These are phyloP conservation scores for Diospyros kaki DNA, from an alignment of 148 eudicot genomes.

Conservation along the genomic window DNA sequence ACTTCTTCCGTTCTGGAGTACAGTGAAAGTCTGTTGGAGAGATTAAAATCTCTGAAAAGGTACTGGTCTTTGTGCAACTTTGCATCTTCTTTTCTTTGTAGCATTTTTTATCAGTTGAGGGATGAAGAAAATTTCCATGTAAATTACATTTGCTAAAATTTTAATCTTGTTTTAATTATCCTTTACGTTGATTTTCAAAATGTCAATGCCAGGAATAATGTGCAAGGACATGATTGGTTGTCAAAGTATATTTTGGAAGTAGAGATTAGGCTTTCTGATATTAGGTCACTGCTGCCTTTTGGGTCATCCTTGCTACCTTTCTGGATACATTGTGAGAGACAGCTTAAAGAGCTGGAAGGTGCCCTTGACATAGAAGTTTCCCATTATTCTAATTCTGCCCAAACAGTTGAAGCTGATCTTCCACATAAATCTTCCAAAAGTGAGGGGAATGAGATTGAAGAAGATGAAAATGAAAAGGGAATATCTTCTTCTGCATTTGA, in stretches of 20 bases:
- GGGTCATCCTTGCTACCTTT: slow-evolving; percentile 73
- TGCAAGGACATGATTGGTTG: slow-evolving; percentile 35
- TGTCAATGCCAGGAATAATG: slow-evolving; percentile 37
- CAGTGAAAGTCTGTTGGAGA: slow-evolving; percentile 65
- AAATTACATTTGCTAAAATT: neutral
- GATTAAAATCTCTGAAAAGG: slow-evolving; percentile 52
- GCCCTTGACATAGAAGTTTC: slow-evolving; percentile 38
- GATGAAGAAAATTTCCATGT: neutral
- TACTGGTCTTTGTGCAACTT: slow-evolving; percentile 20
- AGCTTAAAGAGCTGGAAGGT: slow-evolving; percentile 60
- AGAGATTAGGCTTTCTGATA: slow-evolving; percentile 79
- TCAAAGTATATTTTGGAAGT: slow-evolving; percentile 53
- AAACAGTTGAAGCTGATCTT: slow-evolving; percentile 23
- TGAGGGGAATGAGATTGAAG: slow-evolving; percentile 20
- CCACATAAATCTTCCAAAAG: slow-evolving; percentile 21
- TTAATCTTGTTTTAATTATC: neutral
- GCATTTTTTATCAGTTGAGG: neutral
- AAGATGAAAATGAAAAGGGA: slow-evolving; percentile 18
- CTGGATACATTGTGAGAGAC: slow-evolving; percentile 74
- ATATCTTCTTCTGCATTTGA: slow-evolving; percentile 18
- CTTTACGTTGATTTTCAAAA: slow-evolving; percentile 2
- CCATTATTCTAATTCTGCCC: slow-evolving; percentile 18
- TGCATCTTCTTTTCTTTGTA: neutral
- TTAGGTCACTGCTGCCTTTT: slow-evolving; percentile 55
- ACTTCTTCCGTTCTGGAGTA: slow-evolving; percentile 45